Conservation (phyloP, 1,284 basidiomycete species). For the Schizophyllum amplum region DNA sequence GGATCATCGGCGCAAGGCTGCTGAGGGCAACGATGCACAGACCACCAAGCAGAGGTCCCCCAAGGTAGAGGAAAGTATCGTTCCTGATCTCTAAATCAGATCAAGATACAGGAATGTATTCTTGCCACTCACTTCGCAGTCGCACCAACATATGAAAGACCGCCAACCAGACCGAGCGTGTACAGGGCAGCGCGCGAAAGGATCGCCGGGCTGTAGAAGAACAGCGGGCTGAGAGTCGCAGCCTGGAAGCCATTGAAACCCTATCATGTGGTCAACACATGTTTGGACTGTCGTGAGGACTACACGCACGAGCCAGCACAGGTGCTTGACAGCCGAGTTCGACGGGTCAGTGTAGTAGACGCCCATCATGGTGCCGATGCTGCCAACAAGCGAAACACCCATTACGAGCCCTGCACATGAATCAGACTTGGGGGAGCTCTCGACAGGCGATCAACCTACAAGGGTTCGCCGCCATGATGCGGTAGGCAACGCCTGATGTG, state of each 20-base stretch:
- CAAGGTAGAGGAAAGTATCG: slow-evolving; percentile 82
- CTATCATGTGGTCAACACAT: slow-evolving; percentile 24
- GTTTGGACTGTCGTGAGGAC: not conserved
- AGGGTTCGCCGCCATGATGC: slow-evolving; percentile 83
- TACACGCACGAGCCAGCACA: slow-evolving; percentile 64
- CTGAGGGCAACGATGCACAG: slow-evolving; percentile 82
- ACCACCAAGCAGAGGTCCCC: slow-evolving; percentile 78
- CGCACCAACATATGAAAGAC: slow-evolving; percentile 81
- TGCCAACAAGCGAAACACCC: slow-evolving; percentile 73
- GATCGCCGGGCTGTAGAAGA: slow-evolving; percentile 82
- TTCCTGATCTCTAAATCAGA: slow-evolving; percentile 29
- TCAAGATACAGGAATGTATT: not conserved
- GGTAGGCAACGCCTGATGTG: slow-evolving; percentile 63
- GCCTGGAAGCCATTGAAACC: slow-evolving; percentile 85
- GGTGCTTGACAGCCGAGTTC: slow-evolving; percentile 62
- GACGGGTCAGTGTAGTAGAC: slow-evolving; percentile 70
- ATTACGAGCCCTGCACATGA: slow-evolving; percentile 62
- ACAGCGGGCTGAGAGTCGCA: slow-evolving; percentile 74
- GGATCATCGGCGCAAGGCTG: slow-evolving; percentile 79
- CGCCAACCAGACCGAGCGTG: slow-evolving; percentile 79
- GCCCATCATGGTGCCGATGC: slow-evolving; percentile 75
- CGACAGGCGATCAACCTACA: slow-evolving; percentile 36
- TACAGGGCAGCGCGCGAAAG: slow-evolving; percentile 87
- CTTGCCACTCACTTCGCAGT: slow-evolving; percentile 60
- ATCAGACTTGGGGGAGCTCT: not conserved